phyloP scores from a whole-genome alignment of 2,329 filamentous ascomycete genomes.

The Arthrobotrys conoides region DNA sequence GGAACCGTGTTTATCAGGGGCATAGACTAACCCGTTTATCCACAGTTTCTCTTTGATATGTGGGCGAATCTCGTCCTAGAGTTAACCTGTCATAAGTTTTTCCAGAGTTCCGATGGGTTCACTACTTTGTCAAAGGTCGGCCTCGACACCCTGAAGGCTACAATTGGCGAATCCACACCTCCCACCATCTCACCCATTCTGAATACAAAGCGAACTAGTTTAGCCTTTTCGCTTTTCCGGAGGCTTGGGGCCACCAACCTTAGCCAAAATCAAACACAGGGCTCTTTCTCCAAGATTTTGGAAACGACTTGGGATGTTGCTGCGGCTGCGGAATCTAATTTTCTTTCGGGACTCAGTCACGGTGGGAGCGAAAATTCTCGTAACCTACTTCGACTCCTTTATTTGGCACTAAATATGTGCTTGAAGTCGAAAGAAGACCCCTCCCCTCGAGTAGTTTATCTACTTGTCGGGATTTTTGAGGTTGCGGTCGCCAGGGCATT shows the following conservation, averaged over 20 bases:
- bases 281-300: constrained; percentile 70
- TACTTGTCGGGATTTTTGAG: constrained; percentile 83
- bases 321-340: constrained; percentile 65
- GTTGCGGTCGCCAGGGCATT: constrained; percentile 85
- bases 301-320: constrained; percentile 73
- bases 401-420: constrained; percentile 81
- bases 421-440: constrained; percentile 65
- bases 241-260: constrained; percentile 70
- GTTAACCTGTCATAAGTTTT: constrained; percentile 76
- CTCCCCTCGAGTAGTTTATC: constrained; percentile 63
- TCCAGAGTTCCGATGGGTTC: constrained; percentile 73
- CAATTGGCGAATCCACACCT: constrained; percentile 79
- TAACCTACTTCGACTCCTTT: constrained; percentile 85
- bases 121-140: constrained; percentile 81
- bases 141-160: constrained; percentile 82
- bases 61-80: constrained; percentile 92
- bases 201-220: constrained; percentile 80
- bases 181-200: constrained; percentile 86
- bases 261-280: constrained; percentile 14
- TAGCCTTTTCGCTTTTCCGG: constrained; percentile 86
- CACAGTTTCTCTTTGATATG: constrained; percentile 82
- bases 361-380: constrained; percentile 81
- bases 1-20: not conserved
- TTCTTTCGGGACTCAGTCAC: constrained; percentile 68
- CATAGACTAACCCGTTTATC: not conserved